A percentile compares a stretch with the other conserved stretches of the same genome.
phyloP scores from a whole-genome alignment of 345 rosid genomes.

The Pugionium cornutum region DNA sequence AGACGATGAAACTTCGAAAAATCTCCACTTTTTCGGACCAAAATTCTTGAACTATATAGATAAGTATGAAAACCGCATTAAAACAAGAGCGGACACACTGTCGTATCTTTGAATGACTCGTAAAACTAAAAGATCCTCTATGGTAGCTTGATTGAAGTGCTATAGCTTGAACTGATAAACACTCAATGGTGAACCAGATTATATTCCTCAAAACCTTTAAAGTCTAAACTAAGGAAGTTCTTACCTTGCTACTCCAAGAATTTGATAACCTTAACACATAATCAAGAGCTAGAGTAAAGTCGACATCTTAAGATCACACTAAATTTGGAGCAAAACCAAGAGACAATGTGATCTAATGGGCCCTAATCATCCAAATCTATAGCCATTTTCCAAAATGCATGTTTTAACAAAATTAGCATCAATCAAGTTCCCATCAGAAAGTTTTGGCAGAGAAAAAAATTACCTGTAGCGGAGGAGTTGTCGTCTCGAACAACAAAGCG shows the following conservation, averaged over 20 bases:
- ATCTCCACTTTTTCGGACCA: neutral
- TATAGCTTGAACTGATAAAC: neutral
- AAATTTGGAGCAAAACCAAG: neutral
- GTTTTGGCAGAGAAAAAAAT: neutral
- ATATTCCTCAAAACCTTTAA: neutral
- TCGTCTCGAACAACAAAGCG: constrained; percentile 77
- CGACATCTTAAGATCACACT: constrained; percentile 7
- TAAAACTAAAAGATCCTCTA: neutral
- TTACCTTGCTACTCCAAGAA: too few relatives aligned
- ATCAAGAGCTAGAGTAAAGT: constrained; percentile 10
- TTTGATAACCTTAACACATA: neutral
- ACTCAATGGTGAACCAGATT: neutral
- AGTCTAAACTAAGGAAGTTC: too few relatives aligned
- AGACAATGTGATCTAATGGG: neutral
- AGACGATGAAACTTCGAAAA: neutral
- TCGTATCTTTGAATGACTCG: neutral
- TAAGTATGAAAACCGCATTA: neutral
- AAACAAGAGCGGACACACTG: neutral
- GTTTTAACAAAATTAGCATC: neutral
- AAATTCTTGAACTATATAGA: constrained; percentile 1
- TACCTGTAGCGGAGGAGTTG: constrained; percentile 79
- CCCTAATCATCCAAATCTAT: neutral
- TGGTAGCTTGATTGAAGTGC: neutral
- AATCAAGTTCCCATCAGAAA: neutral
- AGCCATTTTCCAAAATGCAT: neutral